Base-by-base conservation (phyloP, 2,329 filamentous ascomycete species). In the Ophiocordyceps polyrhachis-furcata region DNA sequence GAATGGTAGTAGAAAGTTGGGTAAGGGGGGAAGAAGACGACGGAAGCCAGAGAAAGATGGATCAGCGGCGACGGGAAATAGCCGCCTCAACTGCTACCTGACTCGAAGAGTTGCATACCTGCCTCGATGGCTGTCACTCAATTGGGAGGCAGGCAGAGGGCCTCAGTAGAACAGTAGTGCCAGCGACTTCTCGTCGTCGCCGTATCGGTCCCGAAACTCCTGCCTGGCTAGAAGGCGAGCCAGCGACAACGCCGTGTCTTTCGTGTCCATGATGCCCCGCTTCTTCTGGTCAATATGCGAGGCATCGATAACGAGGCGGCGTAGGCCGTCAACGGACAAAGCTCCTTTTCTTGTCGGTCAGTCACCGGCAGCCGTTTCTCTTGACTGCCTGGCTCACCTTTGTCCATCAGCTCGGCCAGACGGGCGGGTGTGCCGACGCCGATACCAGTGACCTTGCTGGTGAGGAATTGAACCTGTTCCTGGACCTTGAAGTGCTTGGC, bases 401-500 rank as follows among this genome's bases (percentile, higher is more conserved):
- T 76, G 37, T 93, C 81, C 31, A 94, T 74, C 48, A 98, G 64
- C 54, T 93, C 88, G 44, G 76, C 78, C 38, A 98, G 64, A 42
- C 91, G 73, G 43, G 83, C 75, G 5, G 91, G 89, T 5, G 91
- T 98, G 4, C 91, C 91, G 14, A 95, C 85, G 3, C 83, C 88
- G 50, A 96, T 83, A 25, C 86, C 85, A 13, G 87, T 84, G 49
- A 80, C 79, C 51, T 64, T 69, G 45, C 64, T 70, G 55, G 82
- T 72, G 40, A 93, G 75, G 57, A 83, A 83, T 47, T 81, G 71
- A 44, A 88, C 76, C 31, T 88, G 83, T 54, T 96, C 89, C 44
- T 84, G 76, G 12, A 98, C 64, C 64, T 98, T 98, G 68, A 98
- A 93, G 61, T 98, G 91, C 62, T 98, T 98, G 29, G 91, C 89